Evolutionary conservation across 306 rosid species (phyloP).

Genomic region (Vicia villosa): DNA sequence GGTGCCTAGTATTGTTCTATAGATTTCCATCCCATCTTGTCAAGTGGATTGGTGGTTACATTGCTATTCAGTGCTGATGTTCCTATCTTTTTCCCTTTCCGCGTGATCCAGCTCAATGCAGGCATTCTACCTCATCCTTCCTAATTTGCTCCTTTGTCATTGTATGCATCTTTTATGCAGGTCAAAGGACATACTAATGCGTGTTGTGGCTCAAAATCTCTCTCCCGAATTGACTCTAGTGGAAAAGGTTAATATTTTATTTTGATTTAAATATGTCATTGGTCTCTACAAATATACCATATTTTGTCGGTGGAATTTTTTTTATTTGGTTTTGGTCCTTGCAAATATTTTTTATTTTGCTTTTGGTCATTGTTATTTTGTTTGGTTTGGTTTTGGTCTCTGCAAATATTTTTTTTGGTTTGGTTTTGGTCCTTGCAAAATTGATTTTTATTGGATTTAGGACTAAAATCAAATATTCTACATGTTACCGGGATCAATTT

Average conservation of each 20-base stretch:
- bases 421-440: no score
- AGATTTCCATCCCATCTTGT: conserved; percentile 18
- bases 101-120: conserved; percentile 12
- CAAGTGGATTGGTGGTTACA: conserved; percentile 5
- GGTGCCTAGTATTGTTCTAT: conserved; percentile 7
- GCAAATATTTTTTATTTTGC: no score
- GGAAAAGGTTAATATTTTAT: conserved; percentile 59
- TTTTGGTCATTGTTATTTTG: no score
- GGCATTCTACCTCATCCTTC: background rate
- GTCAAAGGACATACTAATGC: conserved; percentile 93
- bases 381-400: no score
- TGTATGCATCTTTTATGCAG: conserved; percentile 51
- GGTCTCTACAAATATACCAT: no score
- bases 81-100: background rate
- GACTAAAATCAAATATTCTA: no score
- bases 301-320: no score
- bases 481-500: no score
- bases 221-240: conserved; percentile 93
- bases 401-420: no score
- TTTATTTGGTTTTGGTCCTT: no score
- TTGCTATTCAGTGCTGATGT: background rate
- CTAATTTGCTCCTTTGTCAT: conserved; percentile 6
- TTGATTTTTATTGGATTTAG: no score
- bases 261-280: background rate
- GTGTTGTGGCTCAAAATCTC: conserved; percentile 85